A percentile compares a stretch with the other conserved stretches of the same genome.
Evolutionary conservation across 306 rosid genomes (phyloP).

Genomic region (Carpinus fangiana): DNA sequence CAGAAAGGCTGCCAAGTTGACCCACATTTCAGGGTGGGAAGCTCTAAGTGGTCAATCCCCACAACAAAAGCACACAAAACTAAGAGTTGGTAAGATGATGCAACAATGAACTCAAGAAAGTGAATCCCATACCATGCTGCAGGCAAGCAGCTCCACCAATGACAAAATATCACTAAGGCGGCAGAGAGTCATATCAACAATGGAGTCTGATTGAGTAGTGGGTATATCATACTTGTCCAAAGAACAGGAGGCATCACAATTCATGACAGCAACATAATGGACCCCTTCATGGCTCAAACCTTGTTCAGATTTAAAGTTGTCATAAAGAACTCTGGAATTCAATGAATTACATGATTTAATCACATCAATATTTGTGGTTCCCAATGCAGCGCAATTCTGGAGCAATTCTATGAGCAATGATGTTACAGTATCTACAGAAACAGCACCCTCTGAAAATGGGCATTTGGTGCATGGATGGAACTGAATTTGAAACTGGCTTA

Average conservation of each 20-base stretch:
- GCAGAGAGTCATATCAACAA: conserved; percentile 30
- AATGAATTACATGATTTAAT: conserved; percentile 25
- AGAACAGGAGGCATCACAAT: conserved; percentile 36
- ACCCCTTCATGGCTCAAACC: conserved; percentile 21
- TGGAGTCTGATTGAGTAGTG: conserved; percentile 33
- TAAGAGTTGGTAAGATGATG: conserved; percentile 14
- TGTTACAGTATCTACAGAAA: conserved; percentile 50
- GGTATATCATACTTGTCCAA: conserved; percentile 37
- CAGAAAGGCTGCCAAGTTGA: background rate
- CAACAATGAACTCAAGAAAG: conserved; percentile 19
- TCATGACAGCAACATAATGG: conserved; percentile 24
- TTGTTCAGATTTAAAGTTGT: conserved; percentile 27
- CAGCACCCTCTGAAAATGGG: conserved; percentile 60
- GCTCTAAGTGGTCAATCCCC: background rate
- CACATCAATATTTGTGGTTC: conserved; percentile 12
- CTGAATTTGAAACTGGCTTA: conserved; percentile 37
- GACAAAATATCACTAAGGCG: conserved; percentile 59
- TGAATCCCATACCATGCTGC: conserved; percentile 56
- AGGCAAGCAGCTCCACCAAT: conserved; percentile 76
- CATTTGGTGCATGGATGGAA: conserved; percentile 45
- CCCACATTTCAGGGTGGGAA: background rate
- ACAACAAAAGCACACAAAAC: conserved; percentile 19
- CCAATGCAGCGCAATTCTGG: conserved; percentile 27
- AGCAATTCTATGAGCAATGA: conserved; percentile 59
- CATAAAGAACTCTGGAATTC: conserved; percentile 28